These are phyloP conservation scores for Aspergillus indologenus DNA, from an alignment of 495 filamentous ascomycete genomes.

Conservation along the genomic window DNA sequence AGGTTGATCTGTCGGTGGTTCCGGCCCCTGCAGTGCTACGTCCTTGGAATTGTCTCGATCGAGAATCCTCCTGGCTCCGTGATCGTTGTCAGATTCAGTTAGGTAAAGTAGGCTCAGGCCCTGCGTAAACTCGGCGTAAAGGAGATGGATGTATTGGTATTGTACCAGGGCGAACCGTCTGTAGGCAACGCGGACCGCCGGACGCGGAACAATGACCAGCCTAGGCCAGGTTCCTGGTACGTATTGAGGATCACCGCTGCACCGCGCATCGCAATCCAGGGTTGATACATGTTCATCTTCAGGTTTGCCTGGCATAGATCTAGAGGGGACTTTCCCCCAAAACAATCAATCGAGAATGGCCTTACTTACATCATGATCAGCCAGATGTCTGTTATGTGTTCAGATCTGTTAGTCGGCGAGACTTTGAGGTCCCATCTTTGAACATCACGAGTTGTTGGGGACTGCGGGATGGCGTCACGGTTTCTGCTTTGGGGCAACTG, in stretches of 20 bases:
- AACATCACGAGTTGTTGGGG: conserved; percentile 15
- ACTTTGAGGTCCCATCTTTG: conserved; percentile 10
- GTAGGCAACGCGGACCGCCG: neutral
- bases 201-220: neutral
- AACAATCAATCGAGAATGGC: neutral
- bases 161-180: neutral
- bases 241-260: neutral
- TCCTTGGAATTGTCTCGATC: neutral
- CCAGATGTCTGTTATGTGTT: too few relatives aligned
- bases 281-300: neutral
- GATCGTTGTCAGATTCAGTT: neutral
- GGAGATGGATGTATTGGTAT: conserved; percentile 3
- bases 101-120: neutral
- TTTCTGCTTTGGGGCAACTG: conserved; percentile 21
- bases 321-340: too few relatives aligned
- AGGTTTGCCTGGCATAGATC: conserved; percentile 2
- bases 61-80: too few relatives aligned
- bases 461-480: conserved; percentile 27
- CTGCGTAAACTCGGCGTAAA: neutral
- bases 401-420: neutral
- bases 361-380: conserved; percentile 17
- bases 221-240: neutral
- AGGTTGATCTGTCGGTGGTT: neutral
- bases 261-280: neutral
- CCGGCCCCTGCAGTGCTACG: conserved; percentile 1